Conservation (phyloP, 805 yeast genomes). For the Candida bentonensis region DNA sequence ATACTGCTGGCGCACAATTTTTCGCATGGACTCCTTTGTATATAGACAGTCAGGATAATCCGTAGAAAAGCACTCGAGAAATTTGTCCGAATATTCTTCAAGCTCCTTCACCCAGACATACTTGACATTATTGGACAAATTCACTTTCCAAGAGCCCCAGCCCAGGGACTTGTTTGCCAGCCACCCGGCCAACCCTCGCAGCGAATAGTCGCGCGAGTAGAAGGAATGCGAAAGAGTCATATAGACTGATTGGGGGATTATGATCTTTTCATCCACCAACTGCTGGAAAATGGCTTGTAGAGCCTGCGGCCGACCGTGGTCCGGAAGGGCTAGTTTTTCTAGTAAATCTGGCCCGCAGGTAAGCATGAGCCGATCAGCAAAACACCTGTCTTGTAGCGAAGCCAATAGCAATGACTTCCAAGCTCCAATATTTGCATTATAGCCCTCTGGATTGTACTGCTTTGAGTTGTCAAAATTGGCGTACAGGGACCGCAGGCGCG, state of each 20-base stretch:
- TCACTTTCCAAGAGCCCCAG: background rate
- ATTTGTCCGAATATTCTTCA: background rate
- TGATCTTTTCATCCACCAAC: background rate
- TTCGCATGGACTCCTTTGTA: background rate
- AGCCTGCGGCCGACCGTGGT: background rate
- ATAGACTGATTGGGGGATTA: background rate
- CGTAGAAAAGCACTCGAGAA: background rate
- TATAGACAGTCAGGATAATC: background rate
- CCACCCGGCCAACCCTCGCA: background rate
- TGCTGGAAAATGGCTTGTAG: background rate
- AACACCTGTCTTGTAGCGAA: background rate
- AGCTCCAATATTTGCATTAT: background rate
- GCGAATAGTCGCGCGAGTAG: constrained; percentile 1
- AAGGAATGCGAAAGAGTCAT: background rate
- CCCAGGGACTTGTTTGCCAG: background rate
- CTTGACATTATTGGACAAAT: background rate
- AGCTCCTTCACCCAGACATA: background rate
- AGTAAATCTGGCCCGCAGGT: background rate
- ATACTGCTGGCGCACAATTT: background rate
- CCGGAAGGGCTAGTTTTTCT: background rate
- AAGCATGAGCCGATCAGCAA: background rate
- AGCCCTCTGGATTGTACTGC: background rate
- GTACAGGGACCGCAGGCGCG: background rate
- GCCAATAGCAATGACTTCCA: background rate
- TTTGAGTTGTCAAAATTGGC: background rate